Percentiles rank a stretch among this genome's conserved stretches.
These are phyloP conservation scores for Microascus cirrosus DNA, from an alignment of 2,329 filamentous ascomycete genomes.

Conservation along the genomic window DNA sequence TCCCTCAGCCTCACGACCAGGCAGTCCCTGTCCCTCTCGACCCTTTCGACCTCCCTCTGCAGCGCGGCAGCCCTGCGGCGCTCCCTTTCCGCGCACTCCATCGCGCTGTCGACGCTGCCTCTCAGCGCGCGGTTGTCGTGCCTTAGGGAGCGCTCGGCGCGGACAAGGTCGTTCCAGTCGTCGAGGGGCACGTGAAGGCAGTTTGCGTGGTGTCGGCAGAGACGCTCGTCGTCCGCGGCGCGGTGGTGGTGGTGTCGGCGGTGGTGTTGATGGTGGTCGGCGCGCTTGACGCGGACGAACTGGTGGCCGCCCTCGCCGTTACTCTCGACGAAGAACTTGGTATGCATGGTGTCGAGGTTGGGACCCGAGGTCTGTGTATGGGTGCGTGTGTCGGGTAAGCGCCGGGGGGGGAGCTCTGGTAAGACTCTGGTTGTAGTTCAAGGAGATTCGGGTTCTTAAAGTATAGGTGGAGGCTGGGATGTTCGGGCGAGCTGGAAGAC, in stretches of 20 bases:
- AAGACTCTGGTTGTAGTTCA: too few relatives aligned
- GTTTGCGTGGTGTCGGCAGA: conserved; percentile 19
- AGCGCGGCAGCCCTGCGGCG: conserved; percentile 22
- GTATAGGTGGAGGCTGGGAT: too few relatives aligned
- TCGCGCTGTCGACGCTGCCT: conserved; percentile 21
- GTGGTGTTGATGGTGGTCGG: conserved; percentile 18
- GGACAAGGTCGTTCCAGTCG: conserved; percentile 13
- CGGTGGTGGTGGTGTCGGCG: conserved; percentile 20
- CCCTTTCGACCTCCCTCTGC: conserved; percentile 21
- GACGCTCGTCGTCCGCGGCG: conserved; percentile 21
- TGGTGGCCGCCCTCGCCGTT: conserved; percentile 20
- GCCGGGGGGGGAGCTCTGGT: too few relatives aligned
- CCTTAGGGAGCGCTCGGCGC: conserved; percentile 17
- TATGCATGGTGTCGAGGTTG: conserved; percentile 14
- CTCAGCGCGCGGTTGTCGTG: conserved; percentile 27
- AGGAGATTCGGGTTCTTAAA: too few relatives aligned
- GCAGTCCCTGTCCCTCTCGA: conserved; percentile 25
- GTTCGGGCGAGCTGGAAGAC: too few relatives aligned
- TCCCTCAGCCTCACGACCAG: conserved; percentile 24
- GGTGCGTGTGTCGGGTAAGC: too few relatives aligned
- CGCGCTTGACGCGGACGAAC: conserved; percentile 27
- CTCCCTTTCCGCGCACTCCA: conserved; percentile 22
- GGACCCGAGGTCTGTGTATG: neutral
- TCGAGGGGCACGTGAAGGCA: conserved; percentile 20
- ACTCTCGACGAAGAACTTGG: conserved; percentile 24